These are phyloP conservation scores for Suhomyces yuchorum DNA, from an alignment of 1,139 yeast genomes.

Conservation along the genomic window DNA sequence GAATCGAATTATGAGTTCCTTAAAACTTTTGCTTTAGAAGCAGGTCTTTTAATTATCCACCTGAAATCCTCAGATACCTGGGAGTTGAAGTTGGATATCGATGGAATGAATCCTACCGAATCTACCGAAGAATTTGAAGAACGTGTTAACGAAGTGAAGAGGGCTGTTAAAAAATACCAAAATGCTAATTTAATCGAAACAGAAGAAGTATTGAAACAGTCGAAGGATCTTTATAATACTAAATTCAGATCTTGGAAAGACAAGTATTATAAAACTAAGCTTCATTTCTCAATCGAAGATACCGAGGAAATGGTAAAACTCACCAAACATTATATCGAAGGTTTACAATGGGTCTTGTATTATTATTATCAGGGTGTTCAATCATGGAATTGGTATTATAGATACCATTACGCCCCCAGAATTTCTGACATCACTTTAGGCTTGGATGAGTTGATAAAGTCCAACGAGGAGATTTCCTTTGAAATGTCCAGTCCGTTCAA, in stretches of 20 bases:
- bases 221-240: constrained; percentile 65
- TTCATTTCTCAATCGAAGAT: constrained; percentile 62
- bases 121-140: constrained; percentile 61
- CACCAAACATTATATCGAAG: constrained; percentile 87
- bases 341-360: constrained; percentile 92
- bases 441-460: constrained; percentile 50
- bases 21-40: constrained; percentile 62
- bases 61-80: constrained; percentile 57
- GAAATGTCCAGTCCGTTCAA: constrained; percentile 76
- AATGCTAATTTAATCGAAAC: constrained; percentile 67
- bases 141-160: constrained; percentile 46
- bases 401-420: constrained; percentile 89
- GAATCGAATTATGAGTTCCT: constrained; percentile 57
- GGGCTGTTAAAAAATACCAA: constrained; percentile 65
- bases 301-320: constrained; percentile 59
- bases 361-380: constrained; percentile 89
- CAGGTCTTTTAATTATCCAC: constrained; percentile 67
- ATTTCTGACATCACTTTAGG: constrained; percentile 83
- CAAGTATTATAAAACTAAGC: constrained; percentile 74
- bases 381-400: constrained; percentile 94
- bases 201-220: constrained; percentile 60
- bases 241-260: constrained; percentile 85
- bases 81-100: constrained; percentile 65
- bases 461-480: constrained; percentile 53
- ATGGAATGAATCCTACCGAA: constrained; percentile 69